Evolutionary conservation across 768 basidiomycete species (phyloP).

Genomic region (Neoboletus subvelutipes): DNA sequence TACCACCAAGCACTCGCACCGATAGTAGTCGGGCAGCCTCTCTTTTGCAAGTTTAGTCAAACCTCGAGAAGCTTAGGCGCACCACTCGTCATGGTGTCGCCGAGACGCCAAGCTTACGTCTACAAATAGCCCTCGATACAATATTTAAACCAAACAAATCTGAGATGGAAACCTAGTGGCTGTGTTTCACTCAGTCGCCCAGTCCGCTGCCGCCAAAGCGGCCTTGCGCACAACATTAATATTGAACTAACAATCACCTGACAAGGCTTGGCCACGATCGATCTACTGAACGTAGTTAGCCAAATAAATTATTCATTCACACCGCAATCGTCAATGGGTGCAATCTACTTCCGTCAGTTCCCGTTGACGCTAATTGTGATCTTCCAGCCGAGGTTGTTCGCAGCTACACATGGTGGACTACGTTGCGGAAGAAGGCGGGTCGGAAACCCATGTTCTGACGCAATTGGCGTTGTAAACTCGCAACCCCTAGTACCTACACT

Average conservation of each 20-base stretch:
- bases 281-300: no score
- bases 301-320: no score
- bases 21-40: background rate
- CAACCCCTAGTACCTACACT: background rate
- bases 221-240: background rate
- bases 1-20: background rate
- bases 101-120: no score
- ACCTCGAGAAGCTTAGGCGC: background rate
- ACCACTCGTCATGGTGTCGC: background rate
- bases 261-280: background rate
- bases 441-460: background rate
- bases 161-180: no score
- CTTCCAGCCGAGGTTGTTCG: background rate
- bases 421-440: background rate
- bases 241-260: background rate
- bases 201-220: no score
- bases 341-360: background rate
- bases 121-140: no score
- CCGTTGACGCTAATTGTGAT: background rate
- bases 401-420: background rate
- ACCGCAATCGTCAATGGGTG: background rate
- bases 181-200: no score
- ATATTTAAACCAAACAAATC: no score
- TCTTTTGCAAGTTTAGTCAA: background rate
- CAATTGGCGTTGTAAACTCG: background rate